Evolutionary conservation across 2,329 filamentous ascomycete genomes (phyloP), one percentile per base, ranked within the genome.

Genomic region (Fusarium sambucinum): DNA sequence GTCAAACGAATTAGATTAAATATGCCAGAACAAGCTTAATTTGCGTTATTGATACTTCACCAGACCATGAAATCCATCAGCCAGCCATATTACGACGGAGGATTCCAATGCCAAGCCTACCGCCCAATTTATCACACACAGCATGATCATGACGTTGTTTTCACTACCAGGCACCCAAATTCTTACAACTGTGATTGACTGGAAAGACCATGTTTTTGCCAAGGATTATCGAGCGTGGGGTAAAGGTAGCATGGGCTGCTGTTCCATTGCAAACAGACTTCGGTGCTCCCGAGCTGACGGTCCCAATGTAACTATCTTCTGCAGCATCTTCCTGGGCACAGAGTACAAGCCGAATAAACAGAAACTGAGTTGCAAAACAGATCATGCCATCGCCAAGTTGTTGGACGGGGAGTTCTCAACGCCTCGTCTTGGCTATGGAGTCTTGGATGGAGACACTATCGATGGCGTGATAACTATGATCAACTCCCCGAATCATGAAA

Each of bases 281-380:
- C 59, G 51, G 59, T 68, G 51, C n/a, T 57, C 46, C 66, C 60
- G 66, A 56, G 27, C 55, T 51, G 44, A 66, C 40, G 55, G 65
- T 23, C 33, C 21, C 32, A 44, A 25, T 63, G 32, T 19, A 37
- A 51, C 53, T 29, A 16, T 54, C 16, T 25, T 27, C 30, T 55
- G 12, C 17, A 38, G 35, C 40, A 21, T 17, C 9, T 21, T 42
- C 47, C 35, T 38, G 21, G 19, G 27, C 40, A n/a, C 7, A 48
- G 29, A 32, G 32, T 46, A 17, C 7, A 50, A 13, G 4, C 32
- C 11, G 17, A 21, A 23, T 16, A 9, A 16, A 23, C 6, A 23
- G 38, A 41, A 25, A 5, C 6, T 11, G 14, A 25, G 21, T 17
- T 19, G 33, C 11, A 16, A 33, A 9, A 33, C 5, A 5, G 6